Evolutionary conservation across 176 grass and related monocot genomes (phyloP).

Genomic region (Cenchrus americanus): DNA sequence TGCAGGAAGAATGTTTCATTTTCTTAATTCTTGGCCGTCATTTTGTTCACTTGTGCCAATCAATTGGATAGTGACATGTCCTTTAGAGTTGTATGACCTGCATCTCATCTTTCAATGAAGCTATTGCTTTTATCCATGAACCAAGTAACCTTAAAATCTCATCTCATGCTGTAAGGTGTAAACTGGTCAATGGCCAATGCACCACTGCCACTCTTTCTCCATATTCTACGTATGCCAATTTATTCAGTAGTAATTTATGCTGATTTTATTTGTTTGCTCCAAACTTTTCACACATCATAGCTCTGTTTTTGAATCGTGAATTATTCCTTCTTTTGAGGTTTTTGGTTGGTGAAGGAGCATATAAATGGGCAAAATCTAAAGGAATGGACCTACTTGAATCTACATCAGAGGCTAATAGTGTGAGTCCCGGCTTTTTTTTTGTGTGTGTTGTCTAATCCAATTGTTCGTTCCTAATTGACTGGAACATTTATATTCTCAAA

Average conservation of each 20-base stretch:
- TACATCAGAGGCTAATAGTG: slow-evolving; percentile 57
- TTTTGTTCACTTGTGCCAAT: background rate
- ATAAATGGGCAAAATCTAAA: slow-evolving; percentile 76
- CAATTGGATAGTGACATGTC: background rate
- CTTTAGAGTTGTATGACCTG: slow-evolving; percentile 10
- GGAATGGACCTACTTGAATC: slow-evolving; percentile 58
- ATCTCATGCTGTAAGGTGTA: slow-evolving; percentile 22
- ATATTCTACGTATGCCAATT: background rate
- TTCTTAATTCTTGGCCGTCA: background rate
- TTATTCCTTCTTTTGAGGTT: slow-evolving; percentile 64
- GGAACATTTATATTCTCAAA: slow-evolving; percentile 32
- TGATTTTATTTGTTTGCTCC: slow-evolving; percentile 13
- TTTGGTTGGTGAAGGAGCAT: slow-evolving; percentile 86
- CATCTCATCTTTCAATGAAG: slow-evolving; percentile 30
- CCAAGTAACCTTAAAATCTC: slow-evolving; percentile 1
- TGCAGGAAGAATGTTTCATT: background rate
- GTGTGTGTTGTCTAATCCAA: background rate
- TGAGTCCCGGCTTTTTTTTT: slow-evolving; percentile 31
- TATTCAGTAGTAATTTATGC: background rate
- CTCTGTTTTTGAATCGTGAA: slow-evolving; percentile 15
- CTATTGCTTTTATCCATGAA: background rate
- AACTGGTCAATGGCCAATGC: slow-evolving; percentile 13
- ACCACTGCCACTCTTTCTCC: background rate
- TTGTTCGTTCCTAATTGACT: slow-evolving; percentile 13
- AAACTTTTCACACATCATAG: background rate